Conservation (phyloP, 2,329 filamentous ascomycete genomes). For the Zasmidium angulare region DNA sequence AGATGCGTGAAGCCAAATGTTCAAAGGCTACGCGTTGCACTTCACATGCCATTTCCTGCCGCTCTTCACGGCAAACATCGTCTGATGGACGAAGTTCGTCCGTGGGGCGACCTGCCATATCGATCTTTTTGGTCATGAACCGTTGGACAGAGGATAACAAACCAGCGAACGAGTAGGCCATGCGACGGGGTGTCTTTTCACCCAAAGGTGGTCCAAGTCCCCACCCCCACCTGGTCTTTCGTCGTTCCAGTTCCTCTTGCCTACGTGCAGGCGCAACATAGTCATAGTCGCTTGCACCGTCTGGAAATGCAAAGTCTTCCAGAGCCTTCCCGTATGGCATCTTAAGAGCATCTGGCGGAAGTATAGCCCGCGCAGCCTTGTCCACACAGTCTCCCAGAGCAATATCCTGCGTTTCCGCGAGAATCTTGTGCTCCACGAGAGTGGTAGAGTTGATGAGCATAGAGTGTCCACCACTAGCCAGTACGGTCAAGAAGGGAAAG, state of each 20-base stretch:
- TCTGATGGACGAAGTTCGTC: slow-evolving; percentile 33
- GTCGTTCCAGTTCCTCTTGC: slow-evolving; percentile 56
- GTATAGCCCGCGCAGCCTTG: slow-evolving; percentile 74
- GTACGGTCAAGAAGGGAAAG: slow-evolving; percentile 84
- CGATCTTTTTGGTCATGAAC: slow-evolving; percentile 43
- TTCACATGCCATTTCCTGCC: slow-evolving; percentile 67
- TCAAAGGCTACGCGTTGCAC: slow-evolving; percentile 82
- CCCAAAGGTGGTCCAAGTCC: slow-evolving; percentile 64
- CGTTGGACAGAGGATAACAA: slow-evolving; percentile 65
- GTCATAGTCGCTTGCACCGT: slow-evolving; percentile 44
- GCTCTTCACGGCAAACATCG: slow-evolving; percentile 57
- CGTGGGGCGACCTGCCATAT: slow-evolving; percentile 30
- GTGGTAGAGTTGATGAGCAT: slow-evolving; percentile 74
- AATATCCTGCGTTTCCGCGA: slow-evolving; percentile 74
- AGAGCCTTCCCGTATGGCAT: slow-evolving; percentile 81
- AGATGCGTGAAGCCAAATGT: slow-evolving; percentile 73
- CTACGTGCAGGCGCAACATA: slow-evolving; percentile 62
- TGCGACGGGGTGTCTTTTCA: slow-evolving; percentile 39
- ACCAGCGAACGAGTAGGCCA: slow-evolving; percentile 74
- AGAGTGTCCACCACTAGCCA: slow-evolving; percentile 91
- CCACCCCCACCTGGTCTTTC: slow-evolving; percentile 62
- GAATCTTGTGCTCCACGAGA: slow-evolving; percentile 67
- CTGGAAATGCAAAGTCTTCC: slow-evolving; percentile 74
- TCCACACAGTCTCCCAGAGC: slow-evolving; percentile 90
- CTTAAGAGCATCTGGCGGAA: slow-evolving; percentile 62